A percentile compares a stretch with the other conserved stretches of the same genome.
Conservation (phyloP, 2,329 filamentous ascomycete species). For the Rhytidhysteron rufulum region DNA sequence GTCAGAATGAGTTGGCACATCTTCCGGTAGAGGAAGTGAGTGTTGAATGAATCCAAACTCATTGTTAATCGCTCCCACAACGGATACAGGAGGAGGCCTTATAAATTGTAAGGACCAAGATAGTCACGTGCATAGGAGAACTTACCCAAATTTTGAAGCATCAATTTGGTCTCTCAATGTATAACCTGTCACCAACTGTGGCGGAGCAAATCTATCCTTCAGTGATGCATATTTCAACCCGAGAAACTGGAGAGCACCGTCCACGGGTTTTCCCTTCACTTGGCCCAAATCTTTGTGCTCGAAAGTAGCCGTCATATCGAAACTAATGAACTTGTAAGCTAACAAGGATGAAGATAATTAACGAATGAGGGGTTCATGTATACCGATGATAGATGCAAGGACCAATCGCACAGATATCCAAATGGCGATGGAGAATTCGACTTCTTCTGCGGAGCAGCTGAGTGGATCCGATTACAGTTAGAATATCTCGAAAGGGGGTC, state of each 20-base stretch:
- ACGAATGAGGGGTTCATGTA: no score
- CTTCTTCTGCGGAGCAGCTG: no score
- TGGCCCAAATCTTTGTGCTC: constrained; percentile 20
- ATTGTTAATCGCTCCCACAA: constrained; percentile 38
- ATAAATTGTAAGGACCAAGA: constrained; percentile 11
- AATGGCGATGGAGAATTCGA: no score
- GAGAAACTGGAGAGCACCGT: constrained; percentile 30
- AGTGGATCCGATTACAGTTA: no score
- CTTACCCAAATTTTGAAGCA: constrained; percentile 34
- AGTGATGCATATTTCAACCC: constrained; percentile 39
- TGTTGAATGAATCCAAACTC: constrained; percentile 51
- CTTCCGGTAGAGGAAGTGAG: constrained; percentile 33
- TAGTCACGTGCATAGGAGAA: neutral
- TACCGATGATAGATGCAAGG: no score
- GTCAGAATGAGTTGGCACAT: constrained; percentile 41
- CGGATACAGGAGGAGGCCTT: constrained; percentile 39
- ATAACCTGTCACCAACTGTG: constrained; percentile 26
- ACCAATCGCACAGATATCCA: no score
- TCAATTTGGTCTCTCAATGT: constrained; percentile 19
- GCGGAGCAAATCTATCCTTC: constrained; percentile 32
- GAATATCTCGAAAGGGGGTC: no score
- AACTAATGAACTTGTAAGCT: no score
- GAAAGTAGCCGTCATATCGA: constrained; percentile 17
- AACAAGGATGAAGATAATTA: no score
- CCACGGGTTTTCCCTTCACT: constrained; percentile 19